phyloP scores from a whole-genome alignment of 169 alveolate genomes.

The Plasmodium vivax region DNA sequence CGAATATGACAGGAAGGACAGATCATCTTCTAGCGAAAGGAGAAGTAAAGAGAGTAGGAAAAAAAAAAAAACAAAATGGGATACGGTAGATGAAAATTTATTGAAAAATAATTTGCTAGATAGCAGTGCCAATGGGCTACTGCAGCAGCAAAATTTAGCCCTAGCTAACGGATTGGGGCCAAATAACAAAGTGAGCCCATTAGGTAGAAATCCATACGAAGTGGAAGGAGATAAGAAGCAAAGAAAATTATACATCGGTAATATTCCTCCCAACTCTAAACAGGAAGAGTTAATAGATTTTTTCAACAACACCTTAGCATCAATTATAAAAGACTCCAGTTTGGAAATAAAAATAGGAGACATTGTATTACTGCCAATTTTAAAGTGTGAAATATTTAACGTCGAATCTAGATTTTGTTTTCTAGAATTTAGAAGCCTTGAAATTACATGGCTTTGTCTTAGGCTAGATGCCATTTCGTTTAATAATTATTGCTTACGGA shows the following conservation, averaged over 20 bases:
- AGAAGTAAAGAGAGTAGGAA: slow-evolving; percentile 20
- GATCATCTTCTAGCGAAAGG: slow-evolving; percentile 21
- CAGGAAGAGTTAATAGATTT: slow-evolving; percentile 80
- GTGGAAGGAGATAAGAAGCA: slow-evolving; percentile 81
- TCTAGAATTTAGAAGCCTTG: slow-evolving; percentile 86
- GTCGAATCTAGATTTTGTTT: slow-evolving; percentile 86
- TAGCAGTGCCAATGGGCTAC: slow-evolving; percentile 16
- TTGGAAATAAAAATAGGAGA: slow-evolving; percentile 70
- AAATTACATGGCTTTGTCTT: slow-evolving; percentile 84
- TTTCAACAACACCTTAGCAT: slow-evolving; percentile 77
- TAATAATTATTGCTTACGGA: slow-evolving; percentile 83
- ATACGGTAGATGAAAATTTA: slow-evolving; percentile 69
- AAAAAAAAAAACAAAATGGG: slow-evolving; percentile 73
- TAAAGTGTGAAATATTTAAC: slow-evolving; percentile 84
- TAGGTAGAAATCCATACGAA: slow-evolving; percentile 59
- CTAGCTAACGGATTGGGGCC: slow-evolving; percentile 2
- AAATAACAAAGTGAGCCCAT: slow-evolving; percentile 16
- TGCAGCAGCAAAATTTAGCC: slow-evolving; percentile 28
- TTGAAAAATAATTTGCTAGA: slow-evolving; percentile 23
- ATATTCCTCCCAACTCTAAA: slow-evolving; percentile 83
- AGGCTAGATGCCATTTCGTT: slow-evolving; percentile 86
- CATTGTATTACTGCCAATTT: slow-evolving; percentile 74
- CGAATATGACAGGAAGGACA: slow-evolving; percentile 23
- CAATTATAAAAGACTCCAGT: slow-evolving; percentile 68
- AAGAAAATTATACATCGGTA: slow-evolving; percentile 83